Conservation (phyloP, 2,329 filamentous ascomycete genomes). For the Nigrospora oryzae region DNA sequence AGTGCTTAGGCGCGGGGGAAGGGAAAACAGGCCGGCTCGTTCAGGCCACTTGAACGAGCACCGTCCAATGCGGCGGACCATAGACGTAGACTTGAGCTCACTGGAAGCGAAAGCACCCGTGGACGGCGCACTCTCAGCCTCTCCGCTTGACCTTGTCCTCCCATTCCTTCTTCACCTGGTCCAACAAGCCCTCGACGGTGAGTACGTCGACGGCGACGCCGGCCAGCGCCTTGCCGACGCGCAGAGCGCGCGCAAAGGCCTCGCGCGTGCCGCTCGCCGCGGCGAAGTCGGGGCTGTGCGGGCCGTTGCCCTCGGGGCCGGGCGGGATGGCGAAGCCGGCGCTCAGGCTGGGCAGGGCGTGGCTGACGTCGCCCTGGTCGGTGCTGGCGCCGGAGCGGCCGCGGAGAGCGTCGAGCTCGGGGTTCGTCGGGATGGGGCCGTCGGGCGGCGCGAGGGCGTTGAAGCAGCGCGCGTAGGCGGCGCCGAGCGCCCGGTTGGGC, state of each 20-base stretch:
- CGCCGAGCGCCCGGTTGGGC: conserved; percentile 40
- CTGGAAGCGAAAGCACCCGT: no score
- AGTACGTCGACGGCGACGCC: conserved; percentile 39
- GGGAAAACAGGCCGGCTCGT: no score
- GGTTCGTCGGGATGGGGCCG: conserved; percentile 23
- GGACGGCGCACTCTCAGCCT: no score
- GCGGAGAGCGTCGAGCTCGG: conserved; percentile 29
- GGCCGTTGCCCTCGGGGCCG: conserved; percentile 31
- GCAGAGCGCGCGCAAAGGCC: conserved; percentile 35
- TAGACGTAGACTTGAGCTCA: no score
- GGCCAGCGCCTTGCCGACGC: conserved; percentile 38
- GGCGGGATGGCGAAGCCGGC: conserved; percentile 42
- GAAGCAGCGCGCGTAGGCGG: conserved; percentile 34
- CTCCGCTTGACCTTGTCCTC: conserved; percentile 14
- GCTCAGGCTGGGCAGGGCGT: conserved; percentile 47
- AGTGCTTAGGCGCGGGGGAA: no score
- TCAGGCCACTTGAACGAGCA: no score
- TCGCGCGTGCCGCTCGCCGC: conserved; percentile 37
- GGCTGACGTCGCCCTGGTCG: conserved; percentile 51
- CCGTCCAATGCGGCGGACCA: no score
- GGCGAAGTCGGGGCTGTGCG: conserved; percentile 46
- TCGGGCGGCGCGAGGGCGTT: conserved; percentile 26
- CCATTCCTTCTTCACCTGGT: conserved; percentile 31
- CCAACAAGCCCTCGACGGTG: conserved; percentile 28
- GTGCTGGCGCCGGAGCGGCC: conserved; percentile 44